Evolutionary conservation across 2,329 filamentous ascomycete species (phyloP), one percentile per base, ranked within the genome.

Genomic region (Parafenestella ontariensis): DNA sequence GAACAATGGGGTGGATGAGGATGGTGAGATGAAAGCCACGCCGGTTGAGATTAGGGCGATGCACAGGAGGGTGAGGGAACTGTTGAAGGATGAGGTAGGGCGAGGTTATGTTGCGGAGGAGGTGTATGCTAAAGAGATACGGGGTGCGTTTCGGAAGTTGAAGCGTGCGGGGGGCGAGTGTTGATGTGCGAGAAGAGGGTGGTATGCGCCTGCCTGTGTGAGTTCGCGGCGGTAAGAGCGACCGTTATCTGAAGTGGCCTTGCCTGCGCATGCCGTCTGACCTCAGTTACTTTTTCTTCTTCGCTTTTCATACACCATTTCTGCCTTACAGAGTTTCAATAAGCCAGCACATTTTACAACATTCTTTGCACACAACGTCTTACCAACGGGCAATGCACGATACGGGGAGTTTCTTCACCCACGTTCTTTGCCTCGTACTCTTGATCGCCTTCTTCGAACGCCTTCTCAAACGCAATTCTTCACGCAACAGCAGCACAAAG

Each of bases 31-130:
- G 5, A 15, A 23, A 33, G 15, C 7, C 0, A 37, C 18, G 13
- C 20, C 17, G 5, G 3, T 54, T 2, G 45, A 48, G 3, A 49
- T 61, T 3, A 29, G n/a, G 0, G 59, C 57, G 10, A 58, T 39
- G 21, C 50, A 45, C 3, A 56, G 54, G 46, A 42, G 59, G 3
- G 41, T 58, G 0, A 41, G 45, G 3, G 44, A 61, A 5, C 50
- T 62, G 0, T 15, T 54, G 24, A 26, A 23, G 11, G 41, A 39
- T 1, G 11, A 1, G 2, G 46, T n/a, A n/a, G 47, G 3, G 39
- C 47, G 15, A 20, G 10, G 15, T n/a, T 21, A 20, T 10, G 9
- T 43, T 15, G 31, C 43, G 0, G 59, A 62, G 15, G 48, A 58
- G 1, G 5, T 33, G 3, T 59, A 61, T 45, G 10, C 17, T 10